Evolutionary conservation across 2,329 filamentous ascomycete species (phyloP).

Genomic region (Neocatenulostroma microsporum): DNA sequence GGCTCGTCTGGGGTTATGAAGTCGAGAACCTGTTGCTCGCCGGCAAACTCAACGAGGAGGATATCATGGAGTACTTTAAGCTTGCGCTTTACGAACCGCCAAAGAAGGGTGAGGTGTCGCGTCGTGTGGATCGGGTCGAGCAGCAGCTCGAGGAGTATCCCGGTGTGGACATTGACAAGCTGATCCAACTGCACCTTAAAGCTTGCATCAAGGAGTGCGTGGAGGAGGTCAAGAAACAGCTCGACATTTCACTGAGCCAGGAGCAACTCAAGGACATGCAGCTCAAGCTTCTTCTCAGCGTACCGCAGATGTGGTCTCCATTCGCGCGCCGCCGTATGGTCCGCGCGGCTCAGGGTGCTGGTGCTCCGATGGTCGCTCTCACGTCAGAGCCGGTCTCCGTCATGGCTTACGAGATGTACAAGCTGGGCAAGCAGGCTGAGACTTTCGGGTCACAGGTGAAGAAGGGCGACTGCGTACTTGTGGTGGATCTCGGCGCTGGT

Average conservation of each 20-base stretch:
- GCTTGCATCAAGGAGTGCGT: not conserved
- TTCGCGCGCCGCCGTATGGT: conserved; percentile 10
- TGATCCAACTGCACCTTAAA: not conserved
- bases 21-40: too few species aligned
- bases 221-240: not conserved
- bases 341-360: conserved; percentile 9
- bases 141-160: too few species aligned
- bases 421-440: not conserved
- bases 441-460: not conserved
- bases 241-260: not conserved
- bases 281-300: conserved; percentile 3
- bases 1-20: too few species aligned
- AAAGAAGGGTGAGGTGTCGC: too few species aligned
- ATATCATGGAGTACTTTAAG: too few species aligned
- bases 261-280: not conserved
- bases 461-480: conserved; percentile 7
- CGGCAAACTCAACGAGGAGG: too few species aligned
- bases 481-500: conserved; percentile 7
- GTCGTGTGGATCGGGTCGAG: too few species aligned
- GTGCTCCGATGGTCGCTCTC: conserved; percentile 5
- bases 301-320: conserved; percentile 11
- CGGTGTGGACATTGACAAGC: too few species aligned
- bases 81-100: too few species aligned
- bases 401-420: conserved; percentile 11
- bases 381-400: conserved; percentile 13